Evolutionary conservation across 768 basidiomycete genomes (phyloP).

Genomic region (Tulasnella sp.): DNA sequence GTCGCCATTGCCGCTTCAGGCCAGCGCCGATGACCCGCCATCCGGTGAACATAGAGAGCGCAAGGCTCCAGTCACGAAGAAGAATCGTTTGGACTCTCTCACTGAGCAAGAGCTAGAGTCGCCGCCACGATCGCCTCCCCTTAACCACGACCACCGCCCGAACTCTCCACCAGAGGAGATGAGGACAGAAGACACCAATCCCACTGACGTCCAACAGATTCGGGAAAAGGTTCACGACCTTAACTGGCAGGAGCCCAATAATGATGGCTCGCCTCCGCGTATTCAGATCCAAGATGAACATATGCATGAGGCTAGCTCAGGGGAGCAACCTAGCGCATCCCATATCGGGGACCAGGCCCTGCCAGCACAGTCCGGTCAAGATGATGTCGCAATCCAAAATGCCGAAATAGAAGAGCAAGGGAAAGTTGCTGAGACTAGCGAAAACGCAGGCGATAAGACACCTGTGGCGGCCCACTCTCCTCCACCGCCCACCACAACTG

Average conservation of each 20-base stretch:
- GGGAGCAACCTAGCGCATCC: not conserved
- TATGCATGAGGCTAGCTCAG: not conserved
- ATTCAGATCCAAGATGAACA: not conserved
- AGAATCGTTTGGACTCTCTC: slow-evolving; percentile 56
- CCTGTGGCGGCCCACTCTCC: too few species aligned
- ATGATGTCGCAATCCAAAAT: too few species aligned
- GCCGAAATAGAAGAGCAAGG: too few species aligned
- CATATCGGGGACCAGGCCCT: not conserved
- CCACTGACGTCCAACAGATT: slow-evolving; percentile 57
- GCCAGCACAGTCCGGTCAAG: not conserved
- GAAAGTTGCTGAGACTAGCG: too few species aligned
- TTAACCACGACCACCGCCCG: slow-evolving; percentile 1
- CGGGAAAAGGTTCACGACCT: slow-evolving; percentile 72
- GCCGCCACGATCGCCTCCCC: slow-evolving; percentile 11
- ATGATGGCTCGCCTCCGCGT: not conserved
- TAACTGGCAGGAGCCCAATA: slow-evolving; percentile 48
- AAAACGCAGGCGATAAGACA: too few species aligned
- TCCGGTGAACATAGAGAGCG: slow-evolving; percentile 36
- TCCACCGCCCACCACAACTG: not conserved
- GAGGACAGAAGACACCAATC: slow-evolving; percentile 22
- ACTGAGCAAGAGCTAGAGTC: slow-evolving; percentile 30
- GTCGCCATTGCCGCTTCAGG: not conserved
- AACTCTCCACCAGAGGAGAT: slow-evolving; percentile 6
- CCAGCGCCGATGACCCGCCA: not conserved
- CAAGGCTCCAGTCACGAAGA: slow-evolving; percentile 55